Evolutionary conservation across 2,329 filamentous ascomycete species (phyloP).

Genomic region (Botrytis porri): DNA sequence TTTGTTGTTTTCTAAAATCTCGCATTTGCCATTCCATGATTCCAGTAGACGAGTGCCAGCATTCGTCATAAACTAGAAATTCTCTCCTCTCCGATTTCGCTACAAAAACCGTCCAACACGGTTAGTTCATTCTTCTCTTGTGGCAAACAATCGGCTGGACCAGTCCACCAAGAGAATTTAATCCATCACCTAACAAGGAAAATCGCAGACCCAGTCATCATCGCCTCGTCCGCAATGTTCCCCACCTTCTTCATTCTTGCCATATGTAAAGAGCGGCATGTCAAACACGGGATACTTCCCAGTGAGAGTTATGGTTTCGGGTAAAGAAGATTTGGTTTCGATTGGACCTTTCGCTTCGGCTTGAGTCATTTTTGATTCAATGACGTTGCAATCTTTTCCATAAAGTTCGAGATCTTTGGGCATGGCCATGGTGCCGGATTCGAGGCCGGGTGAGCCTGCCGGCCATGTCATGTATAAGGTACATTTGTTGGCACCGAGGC

Average conservation of each 20-base stretch:
- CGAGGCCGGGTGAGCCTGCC: neutral
- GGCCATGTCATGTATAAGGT: neutral
- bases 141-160: neutral
- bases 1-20: neutral
- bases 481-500: neutral
- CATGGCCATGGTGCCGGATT: neutral
- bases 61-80: neutral
- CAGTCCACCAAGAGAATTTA: neutral
- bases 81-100: too few species aligned
- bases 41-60: neutral
- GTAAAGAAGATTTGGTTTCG: neutral
- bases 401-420: neutral
- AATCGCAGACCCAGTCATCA: neutral
- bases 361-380: neutral
- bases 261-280: neutral
- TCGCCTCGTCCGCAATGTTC: neutral
- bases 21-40: neutral
- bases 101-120: neutral
- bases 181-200: neutral
- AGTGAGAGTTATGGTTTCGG: neutral
- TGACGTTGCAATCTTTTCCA: neutral
- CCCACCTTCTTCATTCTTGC: neutral
- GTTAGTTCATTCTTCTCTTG: neutral
- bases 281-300: neutral
- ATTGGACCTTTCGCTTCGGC: neutral